Base-by-base conservation (phyloP, 225 moss, liverwort and hornwort species). In the Thuidium tamariscinum region DNA sequence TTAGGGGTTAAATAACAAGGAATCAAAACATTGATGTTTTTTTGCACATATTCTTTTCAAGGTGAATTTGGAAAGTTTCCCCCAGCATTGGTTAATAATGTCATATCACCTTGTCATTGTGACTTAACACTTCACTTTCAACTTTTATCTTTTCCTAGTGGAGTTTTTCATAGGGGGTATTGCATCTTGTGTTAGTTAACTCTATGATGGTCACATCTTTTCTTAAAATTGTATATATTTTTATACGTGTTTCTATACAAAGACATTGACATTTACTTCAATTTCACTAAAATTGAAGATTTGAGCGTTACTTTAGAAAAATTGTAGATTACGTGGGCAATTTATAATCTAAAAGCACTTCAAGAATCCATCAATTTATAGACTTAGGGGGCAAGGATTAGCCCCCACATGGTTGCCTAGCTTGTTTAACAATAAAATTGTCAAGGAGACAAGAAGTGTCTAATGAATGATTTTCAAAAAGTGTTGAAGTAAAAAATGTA, bases 61-160 rank as follows among this genome's bases (percentile, higher is more conserved):
- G n/a, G n/a, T n/a, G n/a, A n/a, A n/a, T n/a, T n/a, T n/a, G n/a
- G n/a, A n/a, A n/a, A n/a, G n/a, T n/a, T n/a, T n/a, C n/a, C n/a
- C n/a, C n/a, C 2, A 66, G 0, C 3, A 0, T 21, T 66, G 6
- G 12, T 37, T 37, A 21, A 21, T 37, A 66, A 21, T 36, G 11
- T 36, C 12, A 21, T 21, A 5, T 12, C 3, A 66, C 21, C 16
- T 11, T 15, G 9, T 18, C 18, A 8, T 11, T 11, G 13, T n/a
- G n/a, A n/a, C 11, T 11, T 49, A 11, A 9, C 49, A 49, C n/a
- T 13, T 49, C 13, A 49, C 49, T 49, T 37, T 66, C 3, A 66
- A 3, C 36, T 66, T 12, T 66, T 21, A 37, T 36, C 3, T 0
- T 2, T 1, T 4, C 5, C 3, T n/a, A n/a, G 10, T 64, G 3